Percentiles rank a stretch among this genome's conserved stretches.
These are phyloP conservation scores for Spiromastix sp. DNA, from an alignment of 2,329 filamentous ascomycete species.

Conservation along the genomic window DNA sequence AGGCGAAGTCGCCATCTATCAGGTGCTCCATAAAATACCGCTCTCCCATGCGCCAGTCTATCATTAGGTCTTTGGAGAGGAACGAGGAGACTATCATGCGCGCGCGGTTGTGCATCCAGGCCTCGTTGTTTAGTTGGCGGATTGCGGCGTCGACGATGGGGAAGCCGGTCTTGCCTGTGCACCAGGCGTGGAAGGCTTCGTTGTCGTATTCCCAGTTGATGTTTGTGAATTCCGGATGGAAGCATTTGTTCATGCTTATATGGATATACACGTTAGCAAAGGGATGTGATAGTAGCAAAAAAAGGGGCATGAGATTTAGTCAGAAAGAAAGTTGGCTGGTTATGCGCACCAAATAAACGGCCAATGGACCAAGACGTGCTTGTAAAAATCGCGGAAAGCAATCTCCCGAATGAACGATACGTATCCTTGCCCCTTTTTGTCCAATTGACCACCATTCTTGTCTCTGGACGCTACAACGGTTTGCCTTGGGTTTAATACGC, in stretches of 20 bases:
- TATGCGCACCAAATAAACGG: no score
- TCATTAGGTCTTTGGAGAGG: slow-evolving; percentile 64
- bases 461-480: no score
- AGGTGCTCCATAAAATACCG: slow-evolving; percentile 72
- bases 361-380: no score
- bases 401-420: no score
- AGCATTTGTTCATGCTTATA: slow-evolving; percentile 65
- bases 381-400: no score
- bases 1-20: slow-evolving; percentile 72
- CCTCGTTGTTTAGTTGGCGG: slow-evolving; percentile 59
- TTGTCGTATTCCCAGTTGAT: slow-evolving; percentile 71
- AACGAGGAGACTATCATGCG: slow-evolving; percentile 80
- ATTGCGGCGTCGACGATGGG: slow-evolving; percentile 82
- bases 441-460: no score
- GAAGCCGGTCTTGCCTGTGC: slow-evolving; percentile 62
- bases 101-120: slow-evolving; percentile 76
- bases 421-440: no score
- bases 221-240: slow-evolving; percentile 76
- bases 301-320: background rate
- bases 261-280: no score
- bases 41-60: slow-evolving; percentile 79
- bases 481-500: no score
- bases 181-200: slow-evolving; percentile 63
- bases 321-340: no score
- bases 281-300: no score